Percentiles rank a stretch among this genome's conserved stretches.
phyloP scores from a whole-genome alignment of 108 stramenopile species.

The Epipyxis sp. region DNA sequence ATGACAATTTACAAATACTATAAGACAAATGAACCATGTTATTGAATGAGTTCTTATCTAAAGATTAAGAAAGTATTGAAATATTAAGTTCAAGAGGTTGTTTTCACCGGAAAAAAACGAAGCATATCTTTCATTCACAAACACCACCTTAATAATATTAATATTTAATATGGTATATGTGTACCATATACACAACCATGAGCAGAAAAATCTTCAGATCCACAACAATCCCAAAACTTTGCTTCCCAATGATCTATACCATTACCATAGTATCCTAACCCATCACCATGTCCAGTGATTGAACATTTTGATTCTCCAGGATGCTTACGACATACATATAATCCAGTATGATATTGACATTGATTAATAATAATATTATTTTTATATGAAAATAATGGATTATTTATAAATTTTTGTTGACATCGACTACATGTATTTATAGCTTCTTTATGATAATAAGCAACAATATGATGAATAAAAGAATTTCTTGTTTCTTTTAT shows the following conservation, averaged over 20 bases:
- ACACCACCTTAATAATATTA: not conserved
- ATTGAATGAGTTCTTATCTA: too few relatives aligned
- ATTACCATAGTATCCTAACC: slow-evolving; percentile 21
- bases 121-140: not conserved
- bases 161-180: slow-evolving; percentile 15
- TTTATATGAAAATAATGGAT: too few relatives aligned
- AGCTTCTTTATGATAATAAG: too few relatives aligned
- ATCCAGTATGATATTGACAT: slow-evolving; percentile 15
- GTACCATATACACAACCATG: not conserved
- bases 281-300: slow-evolving; percentile 16
- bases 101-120: not conserved
- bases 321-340: slow-evolving; percentile 27
- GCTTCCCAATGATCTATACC: slow-evolving; percentile 16
- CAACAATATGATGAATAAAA: too few relatives aligned
- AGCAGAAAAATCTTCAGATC: not conserved
- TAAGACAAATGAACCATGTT: too few relatives aligned
- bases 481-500: too few relatives aligned
- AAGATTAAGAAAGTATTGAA: too few relatives aligned
- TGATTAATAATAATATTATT: too few relatives aligned
- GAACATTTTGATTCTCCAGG: slow-evolving; percentile 12
- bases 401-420: too few relatives aligned
- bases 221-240: slow-evolving; percentile 31
- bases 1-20: too few relatives aligned
- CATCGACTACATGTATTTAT: too few relatives aligned
- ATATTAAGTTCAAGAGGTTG: too few relatives aligned